Base-by-base conservation (phyloP, 257 asterid genomes). In the Petrea volubilis region DNA sequence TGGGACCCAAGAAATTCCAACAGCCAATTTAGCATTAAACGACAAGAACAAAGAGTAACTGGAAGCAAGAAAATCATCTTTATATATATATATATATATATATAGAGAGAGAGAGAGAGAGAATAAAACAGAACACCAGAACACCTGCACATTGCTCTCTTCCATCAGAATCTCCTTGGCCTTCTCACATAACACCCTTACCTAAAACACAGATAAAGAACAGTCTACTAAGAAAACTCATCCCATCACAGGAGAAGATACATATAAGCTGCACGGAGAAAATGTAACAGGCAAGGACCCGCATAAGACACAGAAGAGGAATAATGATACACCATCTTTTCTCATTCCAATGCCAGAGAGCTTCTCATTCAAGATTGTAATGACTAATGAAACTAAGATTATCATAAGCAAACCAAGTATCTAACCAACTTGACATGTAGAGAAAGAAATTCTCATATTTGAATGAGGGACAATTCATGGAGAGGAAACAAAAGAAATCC, bases 81-180 rank as follows among this genome's bases (percentile, higher is more conserved):
- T n/a, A n/a, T n/a, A n/a, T n/a, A n/a, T n/a, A n/a, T n/a, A n/a
- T n/a, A n/a, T n/a, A n/a, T 3, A 33, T 33, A 33, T 33, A 33
- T 33, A 33, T 7, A 33, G 5, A 33, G 5, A 33, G 5, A 33
- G 38, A 33, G 38, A 33, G 38, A 33, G 38, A 33, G 53, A 38
- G 20, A 23, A 58, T 50, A 63, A 33, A 6, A 41, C 41, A 49
- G 36, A 23, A 58, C 29, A 49, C 6, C 18, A 11, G 36, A 77
- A 70, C 74, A 89, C 96, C 88, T 89, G 91, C 77, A 89, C 96
- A 28, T 85, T 89, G 84, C 94, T 89, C 82, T 89, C 94, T 21
- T 75, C 82, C 96, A 85, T 87, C 68, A 89, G 73, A 60, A 89
- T 83, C 77, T 89, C 96, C 81, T 87, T 89, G 61, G 94, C 96